phyloP scores from a whole-genome alignment of 2,329 filamentous ascomycete species.

The Fusarium musae region DNA sequence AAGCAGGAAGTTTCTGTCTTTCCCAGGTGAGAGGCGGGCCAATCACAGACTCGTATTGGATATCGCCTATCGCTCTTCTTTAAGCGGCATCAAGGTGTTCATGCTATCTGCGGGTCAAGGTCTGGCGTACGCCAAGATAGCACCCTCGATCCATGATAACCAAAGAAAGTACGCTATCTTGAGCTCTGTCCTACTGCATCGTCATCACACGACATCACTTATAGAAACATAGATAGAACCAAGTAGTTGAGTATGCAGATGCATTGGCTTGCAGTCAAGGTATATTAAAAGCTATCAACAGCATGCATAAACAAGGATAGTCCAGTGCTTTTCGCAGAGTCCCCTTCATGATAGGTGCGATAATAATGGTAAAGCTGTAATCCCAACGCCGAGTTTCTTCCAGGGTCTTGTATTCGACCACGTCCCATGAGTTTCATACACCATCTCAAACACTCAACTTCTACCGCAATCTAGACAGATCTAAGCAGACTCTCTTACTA shows the following conservation, averaged over 20 bases:
- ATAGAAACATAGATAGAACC: background rate
- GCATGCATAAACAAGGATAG: conserved; percentile 35
- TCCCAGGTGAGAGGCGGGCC: conserved; percentile 31
- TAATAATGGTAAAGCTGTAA: conserved; percentile 35
- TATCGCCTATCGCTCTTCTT: conserved; percentile 9
- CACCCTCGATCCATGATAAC: conserved; percentile 5
- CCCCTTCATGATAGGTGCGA: conserved; percentile 39
- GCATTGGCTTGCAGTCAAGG: conserved; percentile 32
- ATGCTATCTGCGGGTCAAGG: conserved; percentile 21
- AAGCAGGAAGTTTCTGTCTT: conserved; percentile 25
- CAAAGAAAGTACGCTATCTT: background rate
- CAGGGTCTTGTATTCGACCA: conserved; percentile 42
- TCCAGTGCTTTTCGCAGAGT: conserved; percentile 43
- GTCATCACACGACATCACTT: conserved; percentile 1
- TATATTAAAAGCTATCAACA: conserved; percentile 37
- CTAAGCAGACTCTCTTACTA: conserved; percentile 63
- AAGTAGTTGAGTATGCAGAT: conserved; percentile 13
- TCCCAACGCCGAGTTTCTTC: conserved; percentile 42
- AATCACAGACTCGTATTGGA: conserved; percentile 16
- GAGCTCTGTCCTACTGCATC: background rate
- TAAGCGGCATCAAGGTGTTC: conserved; percentile 21
- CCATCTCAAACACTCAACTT: conserved; percentile 31
- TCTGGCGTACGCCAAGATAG: conserved; percentile 23
- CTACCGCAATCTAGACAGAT: background rate
- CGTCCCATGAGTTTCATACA: conserved; percentile 41